Conservation (phyloP, 192 early-diverging fungal genomes). For the Backusella circina region DNA sequence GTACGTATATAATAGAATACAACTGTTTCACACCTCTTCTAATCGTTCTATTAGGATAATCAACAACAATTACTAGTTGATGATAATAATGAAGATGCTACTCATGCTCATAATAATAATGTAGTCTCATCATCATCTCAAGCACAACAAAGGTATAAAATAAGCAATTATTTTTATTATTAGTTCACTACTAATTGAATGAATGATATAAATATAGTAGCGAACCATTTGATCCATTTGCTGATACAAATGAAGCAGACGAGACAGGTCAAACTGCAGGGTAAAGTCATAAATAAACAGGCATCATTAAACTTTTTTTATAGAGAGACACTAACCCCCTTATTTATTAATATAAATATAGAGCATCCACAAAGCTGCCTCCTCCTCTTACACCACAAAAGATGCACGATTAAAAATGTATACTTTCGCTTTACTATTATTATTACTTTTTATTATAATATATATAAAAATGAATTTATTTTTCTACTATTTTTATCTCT, state of each 20-base stretch:
- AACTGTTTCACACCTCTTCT: neutral
- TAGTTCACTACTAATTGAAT: neutral
- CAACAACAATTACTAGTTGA: neutral
- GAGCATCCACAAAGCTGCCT: neutral
- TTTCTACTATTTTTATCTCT: neutral
- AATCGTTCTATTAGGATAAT: neutral
- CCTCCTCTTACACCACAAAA: constrained; percentile 7
- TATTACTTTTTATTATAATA: neutral
- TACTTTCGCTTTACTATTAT: neutral
- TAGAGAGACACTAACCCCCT: neutral
- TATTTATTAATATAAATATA: constrained; percentile 1
- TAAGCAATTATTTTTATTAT: neutral
- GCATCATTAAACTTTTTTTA: neutral
- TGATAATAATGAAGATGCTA: neutral
- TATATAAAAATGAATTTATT: neutral
- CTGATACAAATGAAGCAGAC: constrained; percentile 6
- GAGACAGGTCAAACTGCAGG: neutral
- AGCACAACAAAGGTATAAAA: neutral
- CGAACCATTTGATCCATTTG: constrained; percentile 14
- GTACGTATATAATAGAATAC: neutral
- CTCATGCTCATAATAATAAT: neutral
- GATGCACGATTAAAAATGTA: constrained; percentile 17
- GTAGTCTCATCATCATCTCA: neutral
- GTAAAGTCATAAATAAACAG: neutral
- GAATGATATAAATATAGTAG: neutral